These are phyloP conservation scores for Floccularia luteovirens DNA, from an alignment of 768 basidiomycete genomes.

Conservation along the genomic window DNA sequence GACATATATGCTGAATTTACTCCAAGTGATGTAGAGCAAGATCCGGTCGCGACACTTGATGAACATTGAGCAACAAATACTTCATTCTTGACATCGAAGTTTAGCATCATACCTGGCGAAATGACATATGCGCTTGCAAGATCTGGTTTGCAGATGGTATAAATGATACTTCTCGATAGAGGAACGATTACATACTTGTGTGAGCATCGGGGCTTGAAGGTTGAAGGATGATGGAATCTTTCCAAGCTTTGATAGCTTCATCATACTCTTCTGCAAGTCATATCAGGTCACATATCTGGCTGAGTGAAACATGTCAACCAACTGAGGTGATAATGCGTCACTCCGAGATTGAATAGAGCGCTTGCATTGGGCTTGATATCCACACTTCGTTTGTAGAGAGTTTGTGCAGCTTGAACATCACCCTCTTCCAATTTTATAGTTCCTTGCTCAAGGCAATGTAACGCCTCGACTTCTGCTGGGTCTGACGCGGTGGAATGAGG, in stretches of 20 bases:
- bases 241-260: slow-evolving; percentile 80
- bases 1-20: slow-evolving; percentile 31
- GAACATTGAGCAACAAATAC: background rate
- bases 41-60: slow-evolving; percentile 68
- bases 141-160: slow-evolving; percentile 38
- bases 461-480: slow-evolving; percentile 75
- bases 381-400: slow-evolving; percentile 69
- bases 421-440: slow-evolving; percentile 83
- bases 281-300: too few relatives aligned
- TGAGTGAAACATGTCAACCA: slow-evolving; percentile 16
- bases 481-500: slow-evolving; percentile 77
- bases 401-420: slow-evolving; percentile 73
- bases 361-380: slow-evolving; percentile 77
- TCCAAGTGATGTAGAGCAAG: slow-evolving; percentile 80
- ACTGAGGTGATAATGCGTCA: slow-evolving; percentile 89
- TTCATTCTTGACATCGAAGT: background rate
- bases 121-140: slow-evolving; percentile 87
- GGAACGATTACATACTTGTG: slow-evolving; percentile 53
- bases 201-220: slow-evolving; percentile 83
- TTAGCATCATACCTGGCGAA: slow-evolving; percentile 33
- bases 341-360: slow-evolving; percentile 82
- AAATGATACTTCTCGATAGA: slow-evolving; percentile 7
- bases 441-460: slow-evolving; percentile 75
- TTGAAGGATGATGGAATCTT: slow-evolving; percentile 74
- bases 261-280: slow-evolving; percentile 70